A percentile compares a stretch with the other conserved stretches of the same genome.
Evolutionary conservation across 805 yeast genomes (phyloP).

Genomic region (Candida sphagnicola): DNA sequence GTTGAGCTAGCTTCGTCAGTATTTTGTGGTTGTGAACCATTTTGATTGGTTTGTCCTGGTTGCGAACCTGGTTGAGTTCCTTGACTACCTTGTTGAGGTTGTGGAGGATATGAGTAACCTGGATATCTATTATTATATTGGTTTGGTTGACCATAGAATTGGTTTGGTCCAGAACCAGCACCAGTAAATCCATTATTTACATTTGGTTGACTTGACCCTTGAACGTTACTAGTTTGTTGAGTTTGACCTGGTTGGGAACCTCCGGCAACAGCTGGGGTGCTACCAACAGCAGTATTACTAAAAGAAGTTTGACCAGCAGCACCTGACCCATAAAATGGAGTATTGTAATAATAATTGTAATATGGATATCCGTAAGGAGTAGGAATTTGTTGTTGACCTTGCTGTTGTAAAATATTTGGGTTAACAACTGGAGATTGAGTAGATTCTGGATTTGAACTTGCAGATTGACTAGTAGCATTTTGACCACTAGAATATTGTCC

Average conservation of each 20-base stretch:
- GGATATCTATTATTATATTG: conserved; percentile 29
- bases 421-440: conserved; percentile 31
- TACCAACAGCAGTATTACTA: conserved; percentile 18
- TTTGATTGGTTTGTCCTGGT: conserved; percentile 2
- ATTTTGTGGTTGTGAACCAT: conserved; percentile 5
- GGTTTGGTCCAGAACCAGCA: conserved; percentile 16
- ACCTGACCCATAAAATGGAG: conserved; percentile 37
- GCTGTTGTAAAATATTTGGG: conserved; percentile 17
- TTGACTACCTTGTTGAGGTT: conserved; percentile 13
- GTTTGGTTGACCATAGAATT: conserved; percentile 25
- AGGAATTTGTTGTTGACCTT: conserved; percentile 27
- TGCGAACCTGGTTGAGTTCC: conserved; percentile 3
- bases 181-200: conserved; percentile 5
- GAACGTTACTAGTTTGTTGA: conserved; percentile 9
- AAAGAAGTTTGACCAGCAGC: conserved; percentile 16
- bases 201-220: conserved; percentile 11
- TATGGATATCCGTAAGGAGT: conserved; percentile 41
- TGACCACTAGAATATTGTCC: conserved; percentile 12
- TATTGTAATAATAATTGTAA: conserved; percentile 36
- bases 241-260: conserved; percentile 13
- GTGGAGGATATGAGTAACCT: conserved; percentile 26
- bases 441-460: conserved; percentile 16
- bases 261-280: conserved; percentile 12
- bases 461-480: conserved; percentile 10
- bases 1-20: conserved; percentile 1